Evolutionary conservation across 2,329 filamentous ascomycete genomes (phyloP), one percentile per base, ranked within the genome.

Genomic region (Pseudocercospora fuligena): DNA sequence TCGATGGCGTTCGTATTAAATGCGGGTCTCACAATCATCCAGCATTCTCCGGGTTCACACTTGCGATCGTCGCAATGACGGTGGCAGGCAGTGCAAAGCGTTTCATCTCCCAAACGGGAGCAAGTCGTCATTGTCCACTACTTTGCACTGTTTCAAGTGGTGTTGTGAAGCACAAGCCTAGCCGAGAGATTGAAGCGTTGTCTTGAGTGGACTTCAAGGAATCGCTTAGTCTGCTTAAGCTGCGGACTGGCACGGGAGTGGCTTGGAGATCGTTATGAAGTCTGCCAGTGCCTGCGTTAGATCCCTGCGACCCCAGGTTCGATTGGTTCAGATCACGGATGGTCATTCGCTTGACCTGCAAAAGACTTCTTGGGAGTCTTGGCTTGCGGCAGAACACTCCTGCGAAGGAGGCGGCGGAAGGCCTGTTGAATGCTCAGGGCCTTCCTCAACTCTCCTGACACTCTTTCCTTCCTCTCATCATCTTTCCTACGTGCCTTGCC

Each of bases 391-490:
- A 57, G 49, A 29, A 31, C 23, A 19, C 46, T 36, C 47, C 12
- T 40, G 43, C 31, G 36, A 19, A 36, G 63, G 49, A 51, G 61
- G 21, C 58, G 27, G 46, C 25, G 29, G 46, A 54, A 54, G 29
- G 29, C 29, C 29, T 31, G 29, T 31, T 31, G 29, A 31, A 31
- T 31, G 29, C 29, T 31, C 29, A 25, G 58, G 16, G 40, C n/a
- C 36, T 49, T 64, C 21, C 51, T 59, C 60, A 46, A 56, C 59
- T 59, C 31, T 31, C 60, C 58, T 53, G 27, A n/a, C 47, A 59
- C 53, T 63, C 65, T 60, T 59, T 53, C 61, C 61, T 66, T 68
- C 47, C 64, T 61, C 60, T 47, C 66, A 63, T 60, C 54, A 58
- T 61, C 63, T 27, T 43, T n/a, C 54, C 66, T 8, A 31, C n/a